Base-by-base conservation (phyloP, 495 filamentous ascomycete genomes). In the Podospora conica region DNA sequence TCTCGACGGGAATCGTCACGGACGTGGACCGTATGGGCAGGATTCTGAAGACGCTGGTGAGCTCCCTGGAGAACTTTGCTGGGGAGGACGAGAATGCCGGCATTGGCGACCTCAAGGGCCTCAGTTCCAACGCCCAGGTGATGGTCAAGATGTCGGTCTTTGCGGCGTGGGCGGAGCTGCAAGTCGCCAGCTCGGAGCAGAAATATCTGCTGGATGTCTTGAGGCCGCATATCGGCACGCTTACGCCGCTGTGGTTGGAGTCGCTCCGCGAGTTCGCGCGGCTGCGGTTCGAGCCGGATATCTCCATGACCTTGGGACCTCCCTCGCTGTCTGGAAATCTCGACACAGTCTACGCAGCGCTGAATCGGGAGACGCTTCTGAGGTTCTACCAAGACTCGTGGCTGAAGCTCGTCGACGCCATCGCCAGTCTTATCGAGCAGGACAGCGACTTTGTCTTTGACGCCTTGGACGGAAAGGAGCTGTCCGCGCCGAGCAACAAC, bases 81-180 rank as follows among this genome's bases (percentile, higher is more conserved):
- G 89, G 85, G 64, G 91, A 91, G 75, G 84, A 85, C 23, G 92
- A 97, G 63, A 89, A 89, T 53, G 91, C 91, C 0, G 85, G 91
- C 28, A 97, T 99, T 74, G 95, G 96, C 24, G 95, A 99, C 67
- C 79, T 99, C 21, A 92, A 91, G 76, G 92, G 91, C 2, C 87
- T 98, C 27, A 96, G 96, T 75, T 91, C 96, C 0, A 99, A 99
- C 73, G 95, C 95, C 3, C 90, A 93, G 66, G 92, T 97, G 27
- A 99, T 99, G 95, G 92, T 99, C 53, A 96, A 93, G 73, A 92
- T 97, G 86, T 88, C 96, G 1, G 89, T 98, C 1, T 92, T 96
- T 73, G 93, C 93, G n/a, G 95, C 93, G 9, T 99, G 95, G 95
- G 96, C 95, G n/a, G 91, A 96, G 67, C 84, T 99, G 31, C 96